Percentiles rank a stretch among this genome's conserved stretches.
Conservation (phyloP, 2,329 filamentous ascomycete genomes). For the Neodidymelliopsis sp. region DNA sequence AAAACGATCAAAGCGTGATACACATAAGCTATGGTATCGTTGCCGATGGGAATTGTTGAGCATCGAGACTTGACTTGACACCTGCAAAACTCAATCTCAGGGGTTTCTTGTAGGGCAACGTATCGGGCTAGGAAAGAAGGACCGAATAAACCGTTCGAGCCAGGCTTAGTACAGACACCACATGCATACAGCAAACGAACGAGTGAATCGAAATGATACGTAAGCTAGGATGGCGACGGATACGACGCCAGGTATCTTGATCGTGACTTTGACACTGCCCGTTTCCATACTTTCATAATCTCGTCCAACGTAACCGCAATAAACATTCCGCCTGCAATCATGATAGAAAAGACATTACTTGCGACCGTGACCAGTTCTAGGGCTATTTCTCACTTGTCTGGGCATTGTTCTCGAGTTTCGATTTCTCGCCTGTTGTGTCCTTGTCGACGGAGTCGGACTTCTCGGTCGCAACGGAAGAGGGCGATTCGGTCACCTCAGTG, state of each 20-base stretch:
- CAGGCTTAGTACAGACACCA: no score
- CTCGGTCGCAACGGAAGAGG: slow-evolving; percentile 48
- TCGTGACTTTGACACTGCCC: slow-evolving; percentile 38
- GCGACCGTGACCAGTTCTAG: slow-evolving; percentile 5
- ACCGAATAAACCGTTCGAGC: no score
- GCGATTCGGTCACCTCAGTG: slow-evolving; percentile 42
- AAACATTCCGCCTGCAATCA: slow-evolving; percentile 23
- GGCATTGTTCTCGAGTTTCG: slow-evolving; percentile 21
- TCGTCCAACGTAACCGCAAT: slow-evolving; percentile 24
- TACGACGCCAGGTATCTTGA: slow-evolving; percentile 49
- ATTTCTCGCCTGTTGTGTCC: slow-evolving; percentile 17
- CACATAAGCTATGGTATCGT: no score
- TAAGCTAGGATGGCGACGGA: slow-evolving; percentile 35
- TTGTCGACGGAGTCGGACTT: slow-evolving; percentile 41
- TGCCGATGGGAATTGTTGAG: no score
- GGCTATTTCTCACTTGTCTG: slow-evolving; percentile 17
- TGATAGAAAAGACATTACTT: slow-evolving; percentile 26
- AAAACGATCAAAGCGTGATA: no score
- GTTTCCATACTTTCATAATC: slow-evolving; percentile 31
- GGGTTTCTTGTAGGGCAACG: no score
- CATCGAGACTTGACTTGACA: no score
- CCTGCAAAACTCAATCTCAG: no score
- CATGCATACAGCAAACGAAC: neutral
- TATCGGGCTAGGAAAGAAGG: no score
- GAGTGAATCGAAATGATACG: slow-evolving; percentile 19